Evolutionary conservation across 495 filamentous ascomycete genomes (phyloP).

Genomic region (Penicillium desertorum): DNA sequence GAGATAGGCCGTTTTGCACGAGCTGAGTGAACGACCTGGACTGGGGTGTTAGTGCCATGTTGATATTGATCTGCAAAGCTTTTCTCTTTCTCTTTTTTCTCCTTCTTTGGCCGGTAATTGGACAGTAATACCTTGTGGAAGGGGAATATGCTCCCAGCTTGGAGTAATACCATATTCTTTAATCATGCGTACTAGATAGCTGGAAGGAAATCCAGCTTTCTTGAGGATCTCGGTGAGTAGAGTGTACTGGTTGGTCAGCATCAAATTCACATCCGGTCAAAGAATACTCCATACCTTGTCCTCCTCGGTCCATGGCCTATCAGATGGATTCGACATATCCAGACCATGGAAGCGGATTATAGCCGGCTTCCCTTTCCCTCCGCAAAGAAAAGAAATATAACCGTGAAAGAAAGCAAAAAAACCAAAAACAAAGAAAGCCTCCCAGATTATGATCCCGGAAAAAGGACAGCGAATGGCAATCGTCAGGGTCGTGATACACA

Average conservation of each 20-base stretch:
- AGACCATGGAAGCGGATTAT: slow-evolving; percentile 40
- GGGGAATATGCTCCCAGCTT: slow-evolving; percentile 57
- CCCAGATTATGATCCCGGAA: slow-evolving; percentile 29
- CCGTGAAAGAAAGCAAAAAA: slow-evolving; percentile 3
- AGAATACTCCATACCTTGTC: slow-evolving; percentile 53
- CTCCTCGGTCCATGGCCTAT: slow-evolving; percentile 57
- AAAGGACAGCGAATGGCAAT: slow-evolving; percentile 6
- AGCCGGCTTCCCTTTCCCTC: slow-evolving; percentile 9
- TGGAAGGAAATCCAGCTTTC: slow-evolving; percentile 51
- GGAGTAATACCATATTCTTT: slow-evolving; percentile 49
- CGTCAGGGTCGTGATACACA: slow-evolving; percentile 11
- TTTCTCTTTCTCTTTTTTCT: not conserved
- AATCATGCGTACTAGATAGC: slow-evolving; percentile 50
- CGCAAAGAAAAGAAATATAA: slow-evolving; percentile 12
- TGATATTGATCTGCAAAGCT: slow-evolving; percentile 19
- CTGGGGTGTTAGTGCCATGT: slow-evolving; percentile 6
- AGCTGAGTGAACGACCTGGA: slow-evolving; percentile 45
- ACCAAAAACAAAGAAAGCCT: slow-evolving; percentile 29
- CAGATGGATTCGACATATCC: slow-evolving; percentile 51
- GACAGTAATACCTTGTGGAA: slow-evolving; percentile 49
- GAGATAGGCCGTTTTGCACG: slow-evolving; percentile 41
- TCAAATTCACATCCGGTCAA: slow-evolving; percentile 4
- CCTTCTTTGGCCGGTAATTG: slow-evolving; percentile 6
- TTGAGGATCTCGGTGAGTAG: slow-evolving; percentile 63
- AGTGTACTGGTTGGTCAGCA: slow-evolving; percentile 38